Evolutionary conservation across 2,329 filamentous ascomycete genomes (phyloP), one percentile per base, ranked within the genome.

Genomic region (Beauveria sp.): DNA sequence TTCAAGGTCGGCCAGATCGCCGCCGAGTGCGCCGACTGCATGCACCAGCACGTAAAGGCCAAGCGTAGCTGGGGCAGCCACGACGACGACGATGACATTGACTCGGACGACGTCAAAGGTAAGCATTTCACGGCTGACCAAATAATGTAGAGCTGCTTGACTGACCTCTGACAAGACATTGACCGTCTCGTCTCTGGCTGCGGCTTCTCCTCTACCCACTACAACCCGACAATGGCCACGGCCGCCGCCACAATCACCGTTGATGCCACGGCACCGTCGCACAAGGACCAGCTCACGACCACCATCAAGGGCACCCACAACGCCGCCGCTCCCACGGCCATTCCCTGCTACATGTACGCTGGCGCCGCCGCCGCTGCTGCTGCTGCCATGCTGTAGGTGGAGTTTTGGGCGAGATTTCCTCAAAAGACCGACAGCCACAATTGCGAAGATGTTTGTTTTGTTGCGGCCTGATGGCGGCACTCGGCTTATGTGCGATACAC

Each of bases 1-100:
- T 74, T 78, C 67, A 66, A 76, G 66, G 76, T 78, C 55, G 64
- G 53, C 26, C 62, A 65, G 20, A 65, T 77, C 54, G 70, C 74
- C 20, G 72, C 67, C 3, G 69, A 75, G 22, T 78, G 75, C 63
- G 69, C 71, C 56, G 70, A 69, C 59, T 78, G 75, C 63, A 72
- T 78, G 63, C 66, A 67, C 40, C 70, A 76, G 68, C 72, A 71
- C 62, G 54, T 61, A 52, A 57, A 58, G 47, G 51, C 52, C 56
- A 63, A 62, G 58, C 61, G 65, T 20, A 38, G 50, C 28, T 45
- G 57, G 26, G 60, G 65, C 18, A 52, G 67, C 34, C 62, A 69
- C 30, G 58, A 63, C 45, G 59, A 63, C 45, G 47, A 61, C 40
- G 58, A 62, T 20, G 61, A 66, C 34, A 61, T 61, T 56, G 61